A percentile compares a stretch with the other conserved stretches of the same genome.
These are phyloP conservation scores for Magnaporthiopsis rhizophila DNA, from an alignment of 2,329 filamentous ascomycete genomes.

Conservation along the genomic window DNA sequence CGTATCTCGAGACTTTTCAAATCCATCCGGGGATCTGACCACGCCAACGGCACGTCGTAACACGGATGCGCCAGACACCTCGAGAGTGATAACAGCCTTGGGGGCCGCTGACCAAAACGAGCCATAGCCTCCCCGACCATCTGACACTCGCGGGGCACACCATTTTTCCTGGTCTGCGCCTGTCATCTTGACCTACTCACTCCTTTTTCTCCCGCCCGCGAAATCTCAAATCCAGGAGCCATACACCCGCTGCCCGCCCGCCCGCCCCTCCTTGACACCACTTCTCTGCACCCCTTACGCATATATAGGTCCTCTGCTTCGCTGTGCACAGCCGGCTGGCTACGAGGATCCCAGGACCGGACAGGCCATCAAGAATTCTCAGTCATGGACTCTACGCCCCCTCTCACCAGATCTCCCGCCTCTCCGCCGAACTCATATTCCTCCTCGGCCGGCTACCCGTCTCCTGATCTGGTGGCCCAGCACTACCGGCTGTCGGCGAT, in stretches of 20 bases:
- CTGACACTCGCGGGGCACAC: background rate
- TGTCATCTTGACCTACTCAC: background rate
- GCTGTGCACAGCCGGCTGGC: background rate
- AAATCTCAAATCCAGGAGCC: background rate
- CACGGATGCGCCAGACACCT: background rate
- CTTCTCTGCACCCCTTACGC: background rate
- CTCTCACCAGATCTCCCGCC: constrained; percentile 34
- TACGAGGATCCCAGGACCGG: background rate
- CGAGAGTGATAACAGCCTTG: background rate
- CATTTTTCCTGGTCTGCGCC: background rate
- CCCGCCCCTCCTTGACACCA: background rate
- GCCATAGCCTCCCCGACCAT: background rate
- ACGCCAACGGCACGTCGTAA: background rate
- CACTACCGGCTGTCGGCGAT: constrained; percentile 35
- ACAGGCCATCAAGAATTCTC: background rate
- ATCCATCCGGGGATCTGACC: background rate
- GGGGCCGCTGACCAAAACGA: background rate
- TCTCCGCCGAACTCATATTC: constrained; percentile 37
- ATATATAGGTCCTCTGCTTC: constrained; percentile 4
- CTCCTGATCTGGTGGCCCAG: constrained; percentile 34
- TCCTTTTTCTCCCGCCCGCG: background rate
- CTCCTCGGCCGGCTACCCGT: constrained; percentile 36
- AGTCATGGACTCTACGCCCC: constrained; percentile 43
- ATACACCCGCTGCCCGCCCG: background rate
- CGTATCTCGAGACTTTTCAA: background rate